A percentile compares a stretch with the other conserved stretches of the same genome.
Evolutionary conservation across 2,329 filamentous ascomycete genomes (phyloP).

Genomic region (Calonectria leucothoes): DNA sequence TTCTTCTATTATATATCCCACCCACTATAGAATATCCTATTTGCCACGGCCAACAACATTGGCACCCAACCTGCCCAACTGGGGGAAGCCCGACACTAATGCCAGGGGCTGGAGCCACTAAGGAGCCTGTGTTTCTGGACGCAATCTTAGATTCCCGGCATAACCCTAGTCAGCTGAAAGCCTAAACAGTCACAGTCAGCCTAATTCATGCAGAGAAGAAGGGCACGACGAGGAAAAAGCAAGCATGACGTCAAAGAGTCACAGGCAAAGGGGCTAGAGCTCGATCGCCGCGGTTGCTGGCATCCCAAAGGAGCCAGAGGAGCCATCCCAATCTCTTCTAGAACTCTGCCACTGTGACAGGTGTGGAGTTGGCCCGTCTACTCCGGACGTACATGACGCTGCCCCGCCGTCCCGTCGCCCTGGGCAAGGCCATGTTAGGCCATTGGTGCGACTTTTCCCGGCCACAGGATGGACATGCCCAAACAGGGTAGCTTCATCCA

Average conservation of each 20-base stretch:
- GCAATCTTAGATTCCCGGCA: conserved; percentile 19
- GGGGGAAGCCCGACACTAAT: conserved; percentile 35
- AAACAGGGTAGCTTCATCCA: not conserved
- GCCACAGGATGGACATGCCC: not conserved
- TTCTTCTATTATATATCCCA: conserved; percentile 1
- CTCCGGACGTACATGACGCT: not conserved
- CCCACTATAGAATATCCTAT: conserved; percentile 3
- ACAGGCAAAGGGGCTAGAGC: not conserved
- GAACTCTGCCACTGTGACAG: not conserved
- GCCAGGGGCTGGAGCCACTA: conserved; percentile 14
- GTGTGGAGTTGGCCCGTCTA: not conserved
- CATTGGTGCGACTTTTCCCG: conserved; percentile 1
- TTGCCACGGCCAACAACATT: conserved; percentile 5
- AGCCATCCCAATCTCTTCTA: not conserved
- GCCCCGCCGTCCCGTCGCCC: not conserved
- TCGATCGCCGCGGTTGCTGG: not conserved
- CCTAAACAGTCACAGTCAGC: not conserved
- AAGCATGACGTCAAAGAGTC: conserved; percentile 1
- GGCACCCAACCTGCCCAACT: conserved; percentile 26
- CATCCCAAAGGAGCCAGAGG: too few species aligned
- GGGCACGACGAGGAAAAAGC: not conserved
- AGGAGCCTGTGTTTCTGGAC: not conserved
- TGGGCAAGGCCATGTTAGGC: not conserved
- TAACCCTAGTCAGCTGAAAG: conserved; percentile 12
- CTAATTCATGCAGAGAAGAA: conserved; percentile 5